A percentile compares a stretch with the other conserved stretches of the same genome.
Evolutionary conservation across 2,329 filamentous ascomycete species (phyloP).

Genomic region (Pseudohalonectria lignicola): DNA sequence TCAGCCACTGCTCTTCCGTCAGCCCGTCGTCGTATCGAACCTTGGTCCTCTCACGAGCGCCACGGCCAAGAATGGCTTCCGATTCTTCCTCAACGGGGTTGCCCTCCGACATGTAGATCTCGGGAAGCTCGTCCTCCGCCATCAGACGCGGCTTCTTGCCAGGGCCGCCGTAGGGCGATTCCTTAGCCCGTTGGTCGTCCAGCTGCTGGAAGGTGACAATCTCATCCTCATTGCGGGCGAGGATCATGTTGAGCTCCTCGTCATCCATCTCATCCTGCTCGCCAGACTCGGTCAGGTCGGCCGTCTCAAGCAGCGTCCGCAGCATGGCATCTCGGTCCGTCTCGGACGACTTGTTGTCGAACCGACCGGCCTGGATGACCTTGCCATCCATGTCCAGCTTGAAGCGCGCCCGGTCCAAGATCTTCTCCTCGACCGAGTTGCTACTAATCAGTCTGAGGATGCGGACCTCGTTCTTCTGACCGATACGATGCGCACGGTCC

Average conservation of each 20-base stretch:
- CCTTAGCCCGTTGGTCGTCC: slow-evolving; percentile 61
- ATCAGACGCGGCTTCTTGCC: slow-evolving; percentile 71
- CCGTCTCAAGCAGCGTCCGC: slow-evolving; percentile 80
- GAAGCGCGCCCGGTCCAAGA: slow-evolving; percentile 89
- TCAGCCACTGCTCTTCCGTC: slow-evolving; percentile 97
- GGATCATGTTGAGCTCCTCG: slow-evolving; percentile 89
- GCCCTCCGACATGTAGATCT: slow-evolving; percentile 85
- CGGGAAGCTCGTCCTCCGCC: slow-evolving; percentile 77
- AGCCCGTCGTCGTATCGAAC: slow-evolving; percentile 95
- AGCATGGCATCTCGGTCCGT: slow-evolving; percentile 97
- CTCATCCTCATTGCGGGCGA: slow-evolving; percentile 80
- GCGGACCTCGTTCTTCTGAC: slow-evolving; percentile 98
- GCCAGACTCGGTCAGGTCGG: slow-evolving; percentile 54
- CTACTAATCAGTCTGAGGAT: slow-evolving; percentile 93
- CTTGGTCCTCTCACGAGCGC: slow-evolving; percentile 86
- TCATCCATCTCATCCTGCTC: slow-evolving; percentile 98
- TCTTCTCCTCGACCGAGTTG: slow-evolving; percentile 97
- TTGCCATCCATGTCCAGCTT: slow-evolving; percentile 99
- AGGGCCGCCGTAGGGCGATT: slow-evolving; percentile 57
- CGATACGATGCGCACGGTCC: slow-evolving; percentile 99
- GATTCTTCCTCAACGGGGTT: slow-evolving; percentile 74
- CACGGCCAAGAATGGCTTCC: slow-evolving; percentile 68
- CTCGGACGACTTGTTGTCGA: slow-evolving; percentile 98
- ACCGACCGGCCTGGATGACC: slow-evolving; percentile 97
- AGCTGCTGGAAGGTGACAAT: slow-evolving; percentile 68